Percentiles rank a stretch among this genome's conserved stretches.
These are phyloP conservation scores for Hirsutella rhossiliensis DNA, from an alignment of 2,329 filamentous ascomycete species.

Conservation along the genomic window DNA sequence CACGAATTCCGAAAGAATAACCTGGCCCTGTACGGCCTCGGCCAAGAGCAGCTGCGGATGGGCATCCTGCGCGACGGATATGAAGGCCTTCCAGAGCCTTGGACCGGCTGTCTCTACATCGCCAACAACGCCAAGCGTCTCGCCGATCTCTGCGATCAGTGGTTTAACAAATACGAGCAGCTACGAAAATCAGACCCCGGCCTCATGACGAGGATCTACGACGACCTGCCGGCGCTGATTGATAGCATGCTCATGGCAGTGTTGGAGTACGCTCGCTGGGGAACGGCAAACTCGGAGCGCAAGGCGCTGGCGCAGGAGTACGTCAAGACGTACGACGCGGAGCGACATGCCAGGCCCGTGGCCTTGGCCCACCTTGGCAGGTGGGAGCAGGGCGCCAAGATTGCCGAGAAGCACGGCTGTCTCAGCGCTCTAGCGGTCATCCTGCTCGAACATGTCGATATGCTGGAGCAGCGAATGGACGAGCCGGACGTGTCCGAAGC, in stretches of 20 bases:
- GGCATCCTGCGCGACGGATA: constrained; percentile 54
- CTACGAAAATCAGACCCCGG: constrained; percentile 18
- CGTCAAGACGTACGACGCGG: constrained; percentile 33
- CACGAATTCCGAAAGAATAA: constrained; percentile 65
- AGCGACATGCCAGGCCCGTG: constrained; percentile 40
- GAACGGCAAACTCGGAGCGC: constrained; percentile 29
- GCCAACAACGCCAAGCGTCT: constrained; percentile 51
- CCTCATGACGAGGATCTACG: constrained; percentile 32
- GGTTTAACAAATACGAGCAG: constrained; percentile 35
- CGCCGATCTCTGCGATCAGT: constrained; percentile 43
- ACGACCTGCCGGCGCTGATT: constrained; percentile 36
- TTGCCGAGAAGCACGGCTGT: constrained; percentile 46
- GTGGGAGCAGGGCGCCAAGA: constrained; percentile 43
- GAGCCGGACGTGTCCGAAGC: constrained; percentile 15
- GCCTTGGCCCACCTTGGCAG: constrained; percentile 40
- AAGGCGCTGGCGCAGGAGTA: constrained; percentile 32
- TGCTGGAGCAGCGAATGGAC: constrained; percentile 16
- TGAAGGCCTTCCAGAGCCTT: constrained; percentile 62
- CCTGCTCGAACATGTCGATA: constrained; percentile 39
- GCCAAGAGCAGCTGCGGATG: constrained; percentile 50
- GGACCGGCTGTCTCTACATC: constrained; percentile 63
- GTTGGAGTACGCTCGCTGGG: constrained; percentile 40
- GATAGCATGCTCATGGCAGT: constrained; percentile 43
- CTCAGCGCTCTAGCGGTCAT: constrained; percentile 44
- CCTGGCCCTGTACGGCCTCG: constrained; percentile 59